Base-by-base conservation (phyloP, 768 basidiomycete genomes). In the Termitomyces eurrhizus region DNA sequence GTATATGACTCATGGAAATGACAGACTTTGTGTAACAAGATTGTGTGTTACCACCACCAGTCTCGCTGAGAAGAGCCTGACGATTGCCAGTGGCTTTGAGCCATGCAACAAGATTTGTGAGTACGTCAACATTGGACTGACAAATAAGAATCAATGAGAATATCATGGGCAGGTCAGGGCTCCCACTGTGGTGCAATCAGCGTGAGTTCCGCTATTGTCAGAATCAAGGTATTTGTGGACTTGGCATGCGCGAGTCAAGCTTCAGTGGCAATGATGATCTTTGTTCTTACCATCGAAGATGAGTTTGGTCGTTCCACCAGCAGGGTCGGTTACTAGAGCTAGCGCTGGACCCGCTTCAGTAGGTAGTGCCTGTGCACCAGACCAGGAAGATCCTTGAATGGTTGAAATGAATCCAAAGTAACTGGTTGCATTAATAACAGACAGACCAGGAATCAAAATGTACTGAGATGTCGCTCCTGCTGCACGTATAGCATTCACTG, bases 201-300 rank as follows among this genome's bases (percentile, higher is more conserved):
- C 21, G 59, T 77, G 70, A 7, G 73, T 79, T 62, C 67, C 80
- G 58, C 77, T 79, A 65, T 78, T 79, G 66, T 85, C 83, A 14
- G 64, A 73, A 68, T 87, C 85, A 55, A 83, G 78, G 70, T 87
- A 87, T 68, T 83, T 81, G 75, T 86, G 85, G 8, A 84, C 83
- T 59, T 35, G 29, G 33, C 32, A 36, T 49, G 35, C 5, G 49
- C 8, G 7, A 13, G 52, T 41, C 6, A 26, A 52, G 16, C 24
- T 21, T n/a, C 9, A 36, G 24, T 16, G 6, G 39, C 11, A 48
- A n/a, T 44, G 11, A 1, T 33, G 13, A 3, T 55, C 42, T 4
- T 45, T 44, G 16, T 32, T 16, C 26, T 46, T 42, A 68, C 70
- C 69, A 65, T 87, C 85, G 61, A 87, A 79, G 61, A 87, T 70